phyloP scores from a whole-genome alignment of 371 early-diverging fungal species.

The Syncephalastrum sp. region DNA sequence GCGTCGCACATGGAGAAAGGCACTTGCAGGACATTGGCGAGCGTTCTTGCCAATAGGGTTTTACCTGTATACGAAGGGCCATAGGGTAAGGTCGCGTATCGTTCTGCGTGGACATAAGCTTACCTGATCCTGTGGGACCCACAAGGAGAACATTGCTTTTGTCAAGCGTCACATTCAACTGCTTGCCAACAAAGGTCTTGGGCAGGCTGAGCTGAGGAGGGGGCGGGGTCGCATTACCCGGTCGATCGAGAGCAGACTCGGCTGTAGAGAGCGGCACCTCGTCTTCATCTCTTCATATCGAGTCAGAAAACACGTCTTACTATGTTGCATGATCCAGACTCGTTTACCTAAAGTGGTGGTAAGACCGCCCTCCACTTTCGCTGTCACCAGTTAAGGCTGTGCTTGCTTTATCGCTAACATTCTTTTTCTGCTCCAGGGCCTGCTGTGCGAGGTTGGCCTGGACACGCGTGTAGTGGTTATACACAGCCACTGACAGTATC shows the following conservation, averaged over 20 bases:
- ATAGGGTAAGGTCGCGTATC: too few relatives aligned
- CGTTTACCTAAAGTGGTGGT: constrained; percentile 2
- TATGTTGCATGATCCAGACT: too few relatives aligned
- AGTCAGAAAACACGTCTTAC: too few relatives aligned
- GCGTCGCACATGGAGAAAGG: constrained; percentile 95
- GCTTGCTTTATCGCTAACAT: background rate
- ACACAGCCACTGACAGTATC: constrained; percentile 82
- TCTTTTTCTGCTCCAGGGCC: constrained; percentile 6
- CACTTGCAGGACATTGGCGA: constrained; percentile 84
- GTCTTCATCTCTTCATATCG: background rate
- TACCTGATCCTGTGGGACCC: constrained; percentile 86
- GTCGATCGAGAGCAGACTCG: background rate
- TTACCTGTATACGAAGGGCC: constrained; percentile 50
- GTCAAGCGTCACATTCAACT: constrained; percentile 59
- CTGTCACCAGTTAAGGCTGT: constrained; percentile 3
- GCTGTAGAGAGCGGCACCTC: constrained; percentile 14
- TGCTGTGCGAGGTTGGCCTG: constrained; percentile 57
- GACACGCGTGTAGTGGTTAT: constrained; percentile 85
- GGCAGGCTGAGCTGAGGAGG: too few relatives aligned
- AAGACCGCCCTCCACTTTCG: constrained; percentile 8
- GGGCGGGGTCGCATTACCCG: too few relatives aligned
- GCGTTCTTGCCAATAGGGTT: constrained; percentile 81
- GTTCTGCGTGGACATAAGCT: constrained; percentile 13
- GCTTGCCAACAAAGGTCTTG: background rate
- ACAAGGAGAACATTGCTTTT: constrained; percentile 88